Conservation (phyloP, 2,329 filamentous ascomycete species). For the Chrysosporium keratinophilum region DNA sequence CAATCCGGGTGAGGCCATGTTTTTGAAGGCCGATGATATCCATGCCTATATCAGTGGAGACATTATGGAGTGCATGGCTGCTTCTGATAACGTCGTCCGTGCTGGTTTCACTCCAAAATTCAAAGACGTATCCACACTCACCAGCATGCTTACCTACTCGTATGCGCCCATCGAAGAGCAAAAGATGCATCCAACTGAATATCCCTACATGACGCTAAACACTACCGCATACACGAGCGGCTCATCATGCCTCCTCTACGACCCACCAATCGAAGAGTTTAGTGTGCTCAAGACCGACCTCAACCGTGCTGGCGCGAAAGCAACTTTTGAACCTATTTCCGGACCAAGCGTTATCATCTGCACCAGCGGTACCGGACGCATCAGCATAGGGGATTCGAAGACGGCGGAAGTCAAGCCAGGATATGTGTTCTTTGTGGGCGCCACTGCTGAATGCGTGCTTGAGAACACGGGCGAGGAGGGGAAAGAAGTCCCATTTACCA, state of each 20-base stretch:
- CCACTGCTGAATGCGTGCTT: conserved; percentile 71
- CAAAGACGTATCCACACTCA: conserved; percentile 85
- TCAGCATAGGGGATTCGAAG: conserved; percentile 68
- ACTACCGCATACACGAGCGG: conserved; percentile 67
- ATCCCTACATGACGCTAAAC: conserved; percentile 76
- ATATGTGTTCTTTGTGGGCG: conserved; percentile 74
- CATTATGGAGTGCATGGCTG: conserved; percentile 98
- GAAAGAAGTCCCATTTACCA: conserved; percentile 58
- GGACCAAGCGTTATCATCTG: conserved; percentile 91
- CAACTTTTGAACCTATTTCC: conserved; percentile 73
- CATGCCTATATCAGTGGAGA: conserved; percentile 73
- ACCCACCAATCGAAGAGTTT: conserved; percentile 95
- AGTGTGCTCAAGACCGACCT: conserved; percentile 74
- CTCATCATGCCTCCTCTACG: conserved; percentile 66
- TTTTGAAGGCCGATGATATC: conserved; percentile 91
- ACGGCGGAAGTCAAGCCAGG: conserved; percentile 62
- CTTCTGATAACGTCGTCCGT: conserved; percentile 96
- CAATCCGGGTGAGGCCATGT: conserved; percentile 82
- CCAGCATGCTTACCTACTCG: conserved; percentile 85
- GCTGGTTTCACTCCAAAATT: conserved; percentile 97
- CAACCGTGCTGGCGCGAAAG: conserved; percentile 61
- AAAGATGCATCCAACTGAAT: conserved; percentile 78
- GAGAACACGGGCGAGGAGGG: conserved; percentile 46
- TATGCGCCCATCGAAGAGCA: conserved; percentile 92
- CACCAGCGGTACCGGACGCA: conserved; percentile 69